phyloP scores from a whole-genome alignment of 352 stramenopile species.

The Lagenidium giganteum region DNA sequence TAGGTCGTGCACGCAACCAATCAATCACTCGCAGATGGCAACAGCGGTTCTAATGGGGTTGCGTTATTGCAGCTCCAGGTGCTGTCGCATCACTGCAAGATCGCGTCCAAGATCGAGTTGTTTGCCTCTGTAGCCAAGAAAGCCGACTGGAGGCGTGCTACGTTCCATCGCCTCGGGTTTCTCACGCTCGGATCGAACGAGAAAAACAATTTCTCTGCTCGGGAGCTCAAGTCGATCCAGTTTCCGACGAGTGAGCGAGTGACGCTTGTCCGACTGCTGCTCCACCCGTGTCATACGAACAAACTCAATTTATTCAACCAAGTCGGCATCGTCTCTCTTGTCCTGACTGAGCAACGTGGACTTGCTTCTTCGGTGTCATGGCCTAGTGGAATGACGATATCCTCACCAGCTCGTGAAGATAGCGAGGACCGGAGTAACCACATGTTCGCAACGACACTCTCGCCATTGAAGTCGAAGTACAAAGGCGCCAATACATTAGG shows the following conservation, averaged over 20 bases:
- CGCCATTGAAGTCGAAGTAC: slow-evolving; percentile 6
- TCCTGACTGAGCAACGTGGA: too few species aligned
- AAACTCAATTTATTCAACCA: slow-evolving; percentile 46
- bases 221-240: slow-evolving; percentile 49
- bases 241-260: slow-evolving; percentile 15
- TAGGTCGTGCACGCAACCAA: slow-evolving; percentile 5
- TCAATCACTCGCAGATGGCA: slow-evolving; percentile 1
- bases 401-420: too few species aligned
- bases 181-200: slow-evolving; percentile 27
- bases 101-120: slow-evolving; percentile 44
- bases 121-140: slow-evolving; percentile 16
- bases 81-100: slow-evolving; percentile 32
- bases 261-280: slow-evolving; percentile 30
- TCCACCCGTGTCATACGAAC: slow-evolving; percentile 41
- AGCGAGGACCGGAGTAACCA: too few species aligned
- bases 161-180: slow-evolving; percentile 38
- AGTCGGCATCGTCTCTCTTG: slow-evolving; percentile 30
- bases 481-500: not conserved
- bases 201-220: slow-evolving; percentile 13
- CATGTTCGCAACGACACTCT: slow-evolving; percentile 6
- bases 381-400: too few species aligned
- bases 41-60: too few species aligned
- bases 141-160: slow-evolving; percentile 7
- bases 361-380: too few species aligned
- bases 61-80: slow-evolving; percentile 18